A percentile compares a stretch with the other conserved stretches of the same genome.
These are phyloP conservation scores for Penicillium sp. DNA, from an alignment of 2,329 filamentous ascomycete species.

Conservation along the genomic window DNA sequence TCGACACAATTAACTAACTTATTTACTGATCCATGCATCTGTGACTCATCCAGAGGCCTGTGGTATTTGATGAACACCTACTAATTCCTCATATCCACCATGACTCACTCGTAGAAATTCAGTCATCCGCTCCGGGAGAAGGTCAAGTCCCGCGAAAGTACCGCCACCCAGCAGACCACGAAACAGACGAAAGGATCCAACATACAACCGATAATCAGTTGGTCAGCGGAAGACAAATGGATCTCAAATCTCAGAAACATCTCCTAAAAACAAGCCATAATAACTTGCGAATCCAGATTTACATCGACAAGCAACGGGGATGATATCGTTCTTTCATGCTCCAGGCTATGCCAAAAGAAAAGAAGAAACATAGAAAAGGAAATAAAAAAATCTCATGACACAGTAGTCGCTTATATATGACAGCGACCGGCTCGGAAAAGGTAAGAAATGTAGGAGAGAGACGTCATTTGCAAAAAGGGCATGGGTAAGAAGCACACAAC, in stretches of 20 bases:
- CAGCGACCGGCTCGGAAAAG: slow-evolving; percentile 3
- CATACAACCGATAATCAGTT: not conserved
- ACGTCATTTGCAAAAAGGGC: slow-evolving; percentile 14
- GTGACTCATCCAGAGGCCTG: not conserved
- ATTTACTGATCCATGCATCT: not conserved
- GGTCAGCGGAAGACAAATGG: slow-evolving; percentile 2
- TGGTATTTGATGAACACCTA: not conserved
- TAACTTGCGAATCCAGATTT: slow-evolving; percentile 12
- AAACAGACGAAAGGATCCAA: slow-evolving; percentile 2
- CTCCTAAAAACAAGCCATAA: not conserved
- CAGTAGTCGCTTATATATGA: slow-evolving; percentile 10
- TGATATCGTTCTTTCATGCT: slow-evolving; percentile 34
- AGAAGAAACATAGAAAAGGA: slow-evolving; percentile 12
- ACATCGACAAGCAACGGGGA: slow-evolving; percentile 18
- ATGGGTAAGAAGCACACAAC: slow-evolving; percentile 17
- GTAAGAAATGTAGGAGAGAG: not conserved
- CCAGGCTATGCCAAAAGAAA: slow-evolving; percentile 34
- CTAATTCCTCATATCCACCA: not conserved
- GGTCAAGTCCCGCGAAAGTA: not conserved
- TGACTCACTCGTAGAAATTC: not conserved
- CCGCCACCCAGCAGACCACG: not conserved
- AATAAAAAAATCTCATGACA: slow-evolving; percentile 11
- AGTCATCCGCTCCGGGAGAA: not conserved
- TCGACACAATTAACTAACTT: not conserved
- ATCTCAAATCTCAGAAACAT: slow-evolving; percentile 2